Evolutionary conservation across 202 grass and related monocot species (phyloP), one percentile per base, ranked within the genome.

Genomic region (Thinopyrum obtusiflorum): DNA sequence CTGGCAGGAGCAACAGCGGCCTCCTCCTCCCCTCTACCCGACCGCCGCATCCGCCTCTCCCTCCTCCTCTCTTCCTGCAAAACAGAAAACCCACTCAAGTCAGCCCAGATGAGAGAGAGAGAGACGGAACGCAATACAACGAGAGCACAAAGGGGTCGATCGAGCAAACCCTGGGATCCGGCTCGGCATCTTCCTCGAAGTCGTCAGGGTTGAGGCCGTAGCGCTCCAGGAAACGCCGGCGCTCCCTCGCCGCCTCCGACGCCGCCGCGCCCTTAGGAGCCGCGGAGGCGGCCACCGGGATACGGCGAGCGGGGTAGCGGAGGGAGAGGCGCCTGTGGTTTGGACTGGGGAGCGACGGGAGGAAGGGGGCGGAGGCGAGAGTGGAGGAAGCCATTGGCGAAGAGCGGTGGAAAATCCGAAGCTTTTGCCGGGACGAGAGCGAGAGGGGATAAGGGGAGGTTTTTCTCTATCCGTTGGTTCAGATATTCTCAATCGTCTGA

Each of bases 201-300:
- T 91, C 89, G 4, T 91, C 82, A 9, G 89, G 89, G 46, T 91
- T 88, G 77, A 91, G 82, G 33, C 89, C 86, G 82, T 91, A 91
- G 4, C 82, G 82, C 82, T 91, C 86, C 57, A 88, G 82, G 78
- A 91, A 78, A 4, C 82, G 86, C 1, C 65, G 83, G 20, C 86
- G 89, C 51, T 87, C 89, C 82, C 82, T 85, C 77, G 89, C 85
- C 13, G 88, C 83, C 26, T 83, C 85, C 0, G 85, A 79, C 26
- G 86, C 85, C 0, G 85, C 77, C 1, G 78, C 86, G 26, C 82
- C 78, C 31, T 82, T 77, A 3, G 78, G 78, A 35, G 78, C 78
- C 5, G 86, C 82, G 1, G 59, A 47, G 11, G 78, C 67, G 1
- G 59, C 53, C 17, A 82, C 20, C 0, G 21, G 21, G 44, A 82